Conservation (phyloP, 371 early-diverging fungal species). For the Mucor sp. region DNA sequence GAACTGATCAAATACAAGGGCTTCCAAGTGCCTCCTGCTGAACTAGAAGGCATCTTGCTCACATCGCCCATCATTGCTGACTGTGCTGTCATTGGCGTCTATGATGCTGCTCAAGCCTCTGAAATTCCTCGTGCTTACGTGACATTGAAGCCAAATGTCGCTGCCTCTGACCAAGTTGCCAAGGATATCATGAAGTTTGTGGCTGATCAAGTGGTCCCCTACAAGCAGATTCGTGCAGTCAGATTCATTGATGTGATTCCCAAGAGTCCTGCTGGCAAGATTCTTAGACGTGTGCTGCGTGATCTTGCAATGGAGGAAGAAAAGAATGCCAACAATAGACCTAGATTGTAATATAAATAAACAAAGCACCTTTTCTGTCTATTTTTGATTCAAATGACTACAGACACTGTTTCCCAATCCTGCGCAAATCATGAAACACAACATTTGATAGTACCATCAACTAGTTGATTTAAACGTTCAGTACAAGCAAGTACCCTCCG, state of each 20-base stretch:
- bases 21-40: conserved; percentile 54
- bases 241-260: conserved; percentile 69
- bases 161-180: conserved; percentile 12
- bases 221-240: conserved; percentile 79
- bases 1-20: conserved; percentile 82
- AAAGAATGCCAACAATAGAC: conserved; percentile 11
- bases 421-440: background rate
- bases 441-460: background rate
- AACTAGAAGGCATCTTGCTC: conserved; percentile 20
- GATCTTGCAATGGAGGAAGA: conserved; percentile 36
- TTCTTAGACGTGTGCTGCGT: conserved; percentile 60
- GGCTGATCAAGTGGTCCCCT: conserved; percentile 59
- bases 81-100: conserved; percentile 68
- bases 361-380: background rate
- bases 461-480: background rate
- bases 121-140: conserved; percentile 76
- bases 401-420: background rate
- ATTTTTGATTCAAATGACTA: background rate
- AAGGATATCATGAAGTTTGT: conserved; percentile 57
- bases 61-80: conserved; percentile 40
- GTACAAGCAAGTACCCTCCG: too few species aligned
- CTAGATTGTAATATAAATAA: background rate
- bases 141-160: conserved; percentile 38
- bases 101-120: conserved; percentile 53
- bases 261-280: conserved; percentile 76